Evolutionary conservation across 2,329 filamentous ascomycete genomes (phyloP), one percentile per base, ranked within the genome.

Genomic region (Escovopsis sp.): DNA sequence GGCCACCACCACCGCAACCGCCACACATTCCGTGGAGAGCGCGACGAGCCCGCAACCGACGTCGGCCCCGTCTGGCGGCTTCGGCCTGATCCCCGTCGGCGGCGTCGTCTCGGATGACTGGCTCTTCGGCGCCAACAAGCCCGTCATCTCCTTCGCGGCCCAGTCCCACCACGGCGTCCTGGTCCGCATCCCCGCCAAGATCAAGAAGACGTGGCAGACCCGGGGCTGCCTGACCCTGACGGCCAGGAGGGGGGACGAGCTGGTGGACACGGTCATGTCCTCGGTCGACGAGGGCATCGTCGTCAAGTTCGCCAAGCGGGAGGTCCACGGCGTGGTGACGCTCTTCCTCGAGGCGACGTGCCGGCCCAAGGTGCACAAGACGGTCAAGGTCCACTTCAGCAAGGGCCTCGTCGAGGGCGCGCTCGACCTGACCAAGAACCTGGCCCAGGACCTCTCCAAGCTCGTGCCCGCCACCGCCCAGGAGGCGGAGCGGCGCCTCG

Each of bases 281-380:
- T 61, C 63, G 12, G 61, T 67, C 6, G 62, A 71, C 10, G 65
- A 73, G 26, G 72, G 72, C 4, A 65, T 77, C 34, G 50, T 73
- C 15, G 63, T 76, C 23, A 65, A 70, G 45, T 64, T 80, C 26
- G 62, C 68, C 4, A 62, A 60, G 26, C 65, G 66, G 26, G 74
- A 81, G 46, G 72, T 74, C 6, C 60, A 75, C 46, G 77, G 77
- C 30, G 56, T 73, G 33, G 57, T 81, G 40, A 73, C 73, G 42
- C 64, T 82, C 37, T 69, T 70, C 2, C 66, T 82, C 33, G 63
- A 70, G 43, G 76, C 76, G 1, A 73, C 66, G 12, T 73, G 68
- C 43, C 72, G 71, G 47, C 77, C 77, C 23, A 73, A 68, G 55
- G 66, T 80, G 48, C 73, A 73, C 51, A 75, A 80, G 59, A 71